Conservation (phyloP, 306 rosid species). For the Acacia acuminata region DNA sequence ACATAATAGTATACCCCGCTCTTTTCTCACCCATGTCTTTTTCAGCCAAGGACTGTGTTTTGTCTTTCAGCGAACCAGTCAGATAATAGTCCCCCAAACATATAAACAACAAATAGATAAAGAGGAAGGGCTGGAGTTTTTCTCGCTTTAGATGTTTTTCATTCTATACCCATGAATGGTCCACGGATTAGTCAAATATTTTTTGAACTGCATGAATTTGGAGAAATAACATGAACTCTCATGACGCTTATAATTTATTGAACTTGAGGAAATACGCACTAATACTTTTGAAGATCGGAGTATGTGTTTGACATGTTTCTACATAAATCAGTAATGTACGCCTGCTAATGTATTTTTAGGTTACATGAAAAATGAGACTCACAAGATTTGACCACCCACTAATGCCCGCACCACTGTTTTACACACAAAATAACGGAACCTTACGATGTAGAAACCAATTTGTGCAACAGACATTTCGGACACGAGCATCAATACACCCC, state of each 20-base stretch:
- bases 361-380: not conserved
- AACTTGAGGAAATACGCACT: not conserved
- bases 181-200: not conserved
- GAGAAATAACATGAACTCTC: not conserved
- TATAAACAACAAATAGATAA: not conserved
- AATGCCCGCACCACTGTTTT: not conserved
- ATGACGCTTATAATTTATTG: too few species aligned
- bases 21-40: slow-evolving; percentile 35
- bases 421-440: not conserved
- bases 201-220: not conserved
- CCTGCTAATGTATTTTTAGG: not conserved
- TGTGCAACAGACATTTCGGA: not conserved
- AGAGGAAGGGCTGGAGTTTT: not conserved
- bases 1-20: not conserved
- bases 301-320: not conserved
- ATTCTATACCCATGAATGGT: not conserved
- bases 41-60: not conserved
- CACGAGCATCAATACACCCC: not conserved
- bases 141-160: not conserved
- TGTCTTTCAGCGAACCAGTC: slow-evolving; percentile 7
- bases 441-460: not conserved
- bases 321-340: not conserved
- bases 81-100: not conserved
- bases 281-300: not conserved
- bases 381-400: not conserved